A percentile compares a stretch with the other conserved stretches of the same genome.
phyloP scores from a whole-genome alignment of 179 eudicot species.

The Silene coronaria region DNA sequence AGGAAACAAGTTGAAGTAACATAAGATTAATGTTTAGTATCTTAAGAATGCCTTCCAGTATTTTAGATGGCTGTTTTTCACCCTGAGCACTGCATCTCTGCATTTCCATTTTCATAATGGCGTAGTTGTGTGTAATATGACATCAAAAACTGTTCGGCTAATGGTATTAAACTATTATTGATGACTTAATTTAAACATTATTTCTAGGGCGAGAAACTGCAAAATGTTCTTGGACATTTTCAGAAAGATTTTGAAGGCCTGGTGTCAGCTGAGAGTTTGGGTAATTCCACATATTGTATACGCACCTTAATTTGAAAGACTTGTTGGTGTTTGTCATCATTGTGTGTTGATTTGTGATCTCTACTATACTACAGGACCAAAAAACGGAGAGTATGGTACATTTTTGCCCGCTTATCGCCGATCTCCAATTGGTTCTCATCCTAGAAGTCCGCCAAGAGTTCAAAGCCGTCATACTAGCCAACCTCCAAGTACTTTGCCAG shows the following conservation, averaged over 20 bases:
- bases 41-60: neutral
- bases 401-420: conserved; percentile 78
- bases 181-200: conserved; percentile 16
- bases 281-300: conserved; percentile 44
- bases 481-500: conserved; percentile 43
- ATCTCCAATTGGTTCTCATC: conserved; percentile 60
- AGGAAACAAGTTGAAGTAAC: neutral
- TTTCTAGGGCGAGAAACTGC: conserved; percentile 85
- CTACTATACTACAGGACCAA: conserved; percentile 58
- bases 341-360: conserved; percentile 29
- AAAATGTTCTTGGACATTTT: conserved; percentile 84
- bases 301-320: conserved; percentile 13
- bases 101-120: neutral
- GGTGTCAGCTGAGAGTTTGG: conserved; percentile 91
- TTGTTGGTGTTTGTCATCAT: conserved; percentile 15
- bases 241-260: conserved; percentile 97
- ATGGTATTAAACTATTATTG: conserved; percentile 3
- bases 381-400: conserved; percentile 90
- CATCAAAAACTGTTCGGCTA: neutral
- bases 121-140: neutral
- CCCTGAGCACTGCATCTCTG: neutral
- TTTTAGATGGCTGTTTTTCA: neutral
- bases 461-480: conserved; percentile 34
- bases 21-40: neutral
- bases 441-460: conserved; percentile 60